A percentile compares a stretch with the other conserved stretches of the same genome.
phyloP scores from a whole-genome alignment of 1,139 yeast genomes.

The Suhomyces bribrorum region DNA sequence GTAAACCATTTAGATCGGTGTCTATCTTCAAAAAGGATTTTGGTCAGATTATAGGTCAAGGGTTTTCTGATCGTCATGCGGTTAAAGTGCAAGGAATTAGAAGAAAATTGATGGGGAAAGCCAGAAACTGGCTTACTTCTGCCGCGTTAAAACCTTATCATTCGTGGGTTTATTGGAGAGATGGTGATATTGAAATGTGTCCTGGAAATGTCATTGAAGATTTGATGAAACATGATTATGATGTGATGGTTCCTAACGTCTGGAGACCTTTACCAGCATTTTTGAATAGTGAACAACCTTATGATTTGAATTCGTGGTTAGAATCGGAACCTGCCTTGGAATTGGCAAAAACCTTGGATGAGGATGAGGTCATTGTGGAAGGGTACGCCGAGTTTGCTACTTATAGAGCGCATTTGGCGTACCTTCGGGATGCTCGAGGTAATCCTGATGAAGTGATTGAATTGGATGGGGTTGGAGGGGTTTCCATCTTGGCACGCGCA shows the following conservation, averaged over 20 bases:
- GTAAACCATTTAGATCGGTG: conserved; percentile 72
- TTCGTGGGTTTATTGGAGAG: conserved; percentile 95
- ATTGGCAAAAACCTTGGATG: conserved; percentile 64
- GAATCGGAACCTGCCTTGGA: conserved; percentile 73
- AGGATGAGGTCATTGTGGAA: conserved; percentile 87
- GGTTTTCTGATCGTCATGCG: conserved; percentile 86
- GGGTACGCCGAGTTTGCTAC: conserved; percentile 91
- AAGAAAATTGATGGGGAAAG: conserved; percentile 85
- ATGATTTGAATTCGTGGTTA: conserved; percentile 87
- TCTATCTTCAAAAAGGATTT: conserved; percentile 81
- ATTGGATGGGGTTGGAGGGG: conserved; percentile 90
- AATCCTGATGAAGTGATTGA: conserved; percentile 66
- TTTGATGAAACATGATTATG: conserved; percentile 71
- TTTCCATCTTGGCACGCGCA: conserved; percentile 80
- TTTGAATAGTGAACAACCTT: conserved; percentile 77
- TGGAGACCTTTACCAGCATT: conserved; percentile 86
- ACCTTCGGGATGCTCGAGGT: conserved; percentile 65
- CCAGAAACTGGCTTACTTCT: conserved; percentile 83
- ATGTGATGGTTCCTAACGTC: conserved; percentile 85
- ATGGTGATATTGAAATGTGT: conserved; percentile 82
- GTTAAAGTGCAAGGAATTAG: conserved; percentile 89
- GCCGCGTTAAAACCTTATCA: conserved; percentile 80
- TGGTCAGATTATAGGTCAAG: conserved; percentile 83
- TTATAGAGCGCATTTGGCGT: conserved; percentile 82
- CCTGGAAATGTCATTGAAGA: conserved; percentile 80